Evolutionary conservation across 345 rosid species (phyloP).

Genomic region (Eucalyptus coolabah): DNA sequence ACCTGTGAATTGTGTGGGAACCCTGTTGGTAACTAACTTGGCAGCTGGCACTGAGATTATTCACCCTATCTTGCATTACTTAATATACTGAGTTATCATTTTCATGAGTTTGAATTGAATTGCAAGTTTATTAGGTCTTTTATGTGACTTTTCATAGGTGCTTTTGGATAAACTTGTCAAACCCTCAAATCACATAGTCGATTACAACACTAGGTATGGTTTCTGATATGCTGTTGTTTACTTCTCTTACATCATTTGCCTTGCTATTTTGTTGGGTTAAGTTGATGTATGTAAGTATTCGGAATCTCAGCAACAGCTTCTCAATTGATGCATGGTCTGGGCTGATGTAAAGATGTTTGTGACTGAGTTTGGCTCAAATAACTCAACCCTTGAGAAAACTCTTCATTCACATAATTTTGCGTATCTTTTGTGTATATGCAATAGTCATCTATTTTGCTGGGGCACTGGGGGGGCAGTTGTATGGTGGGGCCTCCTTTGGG

Average conservation of each 20-base stretch:
- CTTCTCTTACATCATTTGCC: not conserved
- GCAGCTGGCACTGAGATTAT: not conserved
- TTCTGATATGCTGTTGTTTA: not conserved
- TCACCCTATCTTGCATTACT: not conserved
- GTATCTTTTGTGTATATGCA: not conserved
- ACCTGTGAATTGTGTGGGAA: not conserved
- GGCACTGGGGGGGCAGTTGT: not conserved
- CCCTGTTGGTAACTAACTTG: not conserved
- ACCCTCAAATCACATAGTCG: slow-evolving; percentile 62
- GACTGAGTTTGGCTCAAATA: not conserved
- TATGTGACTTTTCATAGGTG: slow-evolving; percentile 35
- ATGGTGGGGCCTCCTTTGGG: not conserved
- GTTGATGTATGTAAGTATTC: not conserved
- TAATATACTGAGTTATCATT: not conserved
- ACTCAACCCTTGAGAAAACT: not conserved
- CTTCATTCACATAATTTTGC: not conserved
- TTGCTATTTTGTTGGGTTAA: not conserved
- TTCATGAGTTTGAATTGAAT: not conserved
- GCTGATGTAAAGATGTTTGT: not conserved
- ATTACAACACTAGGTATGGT: slow-evolving; percentile 81
- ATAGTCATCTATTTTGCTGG: not conserved
- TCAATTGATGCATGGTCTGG: not conserved
- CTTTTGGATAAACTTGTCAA: slow-evolving; percentile 82
- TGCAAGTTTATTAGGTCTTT: not conserved
- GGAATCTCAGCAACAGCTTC: not conserved